Conservation (phyloP, 345 rosid species). For the Lenwebbia sp. region DNA sequence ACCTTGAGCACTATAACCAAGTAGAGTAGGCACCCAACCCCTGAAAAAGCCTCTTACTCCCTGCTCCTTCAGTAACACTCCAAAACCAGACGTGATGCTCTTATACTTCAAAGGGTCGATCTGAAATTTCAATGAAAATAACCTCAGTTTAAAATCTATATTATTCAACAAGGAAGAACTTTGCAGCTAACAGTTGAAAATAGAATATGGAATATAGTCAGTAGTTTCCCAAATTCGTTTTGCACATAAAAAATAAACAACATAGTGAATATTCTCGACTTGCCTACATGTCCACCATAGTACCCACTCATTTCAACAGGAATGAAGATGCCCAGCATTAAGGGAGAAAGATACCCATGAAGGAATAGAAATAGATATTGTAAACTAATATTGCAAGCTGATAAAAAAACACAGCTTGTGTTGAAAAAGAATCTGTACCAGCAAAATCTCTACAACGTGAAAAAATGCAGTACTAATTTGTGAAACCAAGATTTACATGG, state of each 20-base stretch:
- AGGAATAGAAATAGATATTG: background rate
- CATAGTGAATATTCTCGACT: background rate
- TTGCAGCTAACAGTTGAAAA: background rate
- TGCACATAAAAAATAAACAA: background rate
- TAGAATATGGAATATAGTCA: background rate
- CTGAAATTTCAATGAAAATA: conserved; percentile 21
- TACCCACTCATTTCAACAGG: background rate
- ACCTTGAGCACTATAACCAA: conserved; percentile 98
- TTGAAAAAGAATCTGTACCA: background rate
- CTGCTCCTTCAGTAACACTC: conserved; percentile 81
- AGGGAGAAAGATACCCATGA: background rate
- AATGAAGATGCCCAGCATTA: background rate
- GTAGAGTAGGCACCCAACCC: conserved; percentile 96
- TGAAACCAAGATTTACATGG: background rate
- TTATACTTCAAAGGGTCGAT: conserved; percentile 95
- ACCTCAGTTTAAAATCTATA: background rate
- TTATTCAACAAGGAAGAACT: background rate
- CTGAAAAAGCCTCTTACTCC: conserved; percentile 88
- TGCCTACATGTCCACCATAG: background rate
- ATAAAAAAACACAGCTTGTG: background rate
- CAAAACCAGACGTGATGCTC: conserved; percentile 87
- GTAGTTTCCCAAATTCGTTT: background rate
- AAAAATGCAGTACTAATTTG: background rate
- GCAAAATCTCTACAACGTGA: background rate
- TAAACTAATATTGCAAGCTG: background rate